These are phyloP conservation scores for Xylaria venustula DNA, from an alignment of 495 filamentous ascomycete species.

Conservation along the genomic window DNA sequence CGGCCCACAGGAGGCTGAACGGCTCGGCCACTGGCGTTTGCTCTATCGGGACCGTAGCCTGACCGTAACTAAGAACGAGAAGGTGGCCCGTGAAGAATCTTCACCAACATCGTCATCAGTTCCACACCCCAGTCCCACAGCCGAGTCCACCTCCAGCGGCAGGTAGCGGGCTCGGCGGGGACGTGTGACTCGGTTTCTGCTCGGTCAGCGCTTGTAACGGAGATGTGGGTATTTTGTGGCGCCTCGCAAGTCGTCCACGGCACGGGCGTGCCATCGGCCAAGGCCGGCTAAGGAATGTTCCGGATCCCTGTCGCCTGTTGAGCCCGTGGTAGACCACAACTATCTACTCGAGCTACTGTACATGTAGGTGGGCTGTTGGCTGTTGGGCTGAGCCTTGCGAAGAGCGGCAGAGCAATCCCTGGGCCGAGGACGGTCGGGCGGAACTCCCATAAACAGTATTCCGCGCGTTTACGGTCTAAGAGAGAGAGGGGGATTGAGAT, in stretches of 20 bases:
- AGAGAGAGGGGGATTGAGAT: not conserved
- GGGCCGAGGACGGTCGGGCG: not conserved
- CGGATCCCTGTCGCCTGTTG: not conserved
- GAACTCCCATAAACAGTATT: not conserved
- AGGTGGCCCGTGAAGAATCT: slow-evolving; percentile 14
- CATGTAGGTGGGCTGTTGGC: too few species aligned
- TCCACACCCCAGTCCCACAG: slow-evolving; percentile 5
- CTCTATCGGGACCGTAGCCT: not conserved
- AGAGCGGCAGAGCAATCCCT: not conserved
- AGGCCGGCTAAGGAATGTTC: not conserved
- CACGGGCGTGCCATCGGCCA: not conserved
- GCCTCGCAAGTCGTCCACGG: not conserved
- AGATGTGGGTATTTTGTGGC: slow-evolving; percentile 2
- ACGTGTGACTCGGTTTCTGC: slow-evolving; percentile 3
- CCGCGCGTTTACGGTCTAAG: not conserved
- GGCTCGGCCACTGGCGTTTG: not conserved
- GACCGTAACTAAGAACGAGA: not conserved
- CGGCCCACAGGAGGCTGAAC: slow-evolving; percentile 11
- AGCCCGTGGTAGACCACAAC: not conserved
- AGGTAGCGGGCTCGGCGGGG: slow-evolving; percentile 5
- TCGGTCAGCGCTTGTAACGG: slow-evolving; percentile 8
- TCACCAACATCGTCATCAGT: slow-evolving; percentile 7
- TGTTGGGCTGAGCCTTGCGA: not conserved
- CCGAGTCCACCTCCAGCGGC: slow-evolving; percentile 9
- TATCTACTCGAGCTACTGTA: too few species aligned